Evolutionary conservation across 169 alveolate species (phyloP).

Genomic region (Eimeria necatrix): DNA sequence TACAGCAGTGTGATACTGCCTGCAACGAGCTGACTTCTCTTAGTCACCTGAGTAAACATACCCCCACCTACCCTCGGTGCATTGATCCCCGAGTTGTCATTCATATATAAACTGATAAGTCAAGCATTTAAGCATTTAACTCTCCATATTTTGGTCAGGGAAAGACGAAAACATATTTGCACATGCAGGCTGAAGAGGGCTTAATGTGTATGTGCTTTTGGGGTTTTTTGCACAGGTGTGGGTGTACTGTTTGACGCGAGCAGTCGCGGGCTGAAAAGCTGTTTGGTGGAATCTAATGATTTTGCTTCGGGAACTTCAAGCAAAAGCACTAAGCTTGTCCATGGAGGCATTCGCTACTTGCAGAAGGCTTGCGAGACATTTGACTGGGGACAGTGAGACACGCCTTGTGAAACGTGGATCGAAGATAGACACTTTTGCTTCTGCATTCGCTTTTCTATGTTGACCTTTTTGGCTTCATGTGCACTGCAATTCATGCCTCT

Average conservation of each 20-base stretch:
- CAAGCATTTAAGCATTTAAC: background rate
- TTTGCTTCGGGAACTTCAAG: constrained; percentile 96
- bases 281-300: constrained; percentile 94
- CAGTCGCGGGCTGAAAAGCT: constrained; percentile 95
- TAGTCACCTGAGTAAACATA: no score
- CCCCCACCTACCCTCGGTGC: no score
- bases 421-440: background rate
- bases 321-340: constrained; percentile 94
- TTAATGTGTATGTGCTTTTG: background rate
- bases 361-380: constrained; percentile 91
- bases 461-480: background rate
- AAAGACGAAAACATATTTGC: background rate
- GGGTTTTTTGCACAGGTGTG: constrained; percentile 80
- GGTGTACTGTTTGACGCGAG: constrained; percentile 96
- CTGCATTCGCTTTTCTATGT: background rate
- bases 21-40: no score
- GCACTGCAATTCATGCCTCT: background rate
- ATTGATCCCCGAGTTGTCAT: no score
- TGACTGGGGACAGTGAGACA: constrained; percentile 86
- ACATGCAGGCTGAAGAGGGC: background rate
- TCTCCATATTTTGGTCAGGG: background rate
- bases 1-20: background rate
- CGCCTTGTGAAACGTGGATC: constrained; percentile 5
- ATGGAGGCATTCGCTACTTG: constrained; percentile 97
- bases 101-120: no score